Evolutionary conservation across 108 stramenopile species (phyloP).

Genomic region (Tribonema minus): DNA sequence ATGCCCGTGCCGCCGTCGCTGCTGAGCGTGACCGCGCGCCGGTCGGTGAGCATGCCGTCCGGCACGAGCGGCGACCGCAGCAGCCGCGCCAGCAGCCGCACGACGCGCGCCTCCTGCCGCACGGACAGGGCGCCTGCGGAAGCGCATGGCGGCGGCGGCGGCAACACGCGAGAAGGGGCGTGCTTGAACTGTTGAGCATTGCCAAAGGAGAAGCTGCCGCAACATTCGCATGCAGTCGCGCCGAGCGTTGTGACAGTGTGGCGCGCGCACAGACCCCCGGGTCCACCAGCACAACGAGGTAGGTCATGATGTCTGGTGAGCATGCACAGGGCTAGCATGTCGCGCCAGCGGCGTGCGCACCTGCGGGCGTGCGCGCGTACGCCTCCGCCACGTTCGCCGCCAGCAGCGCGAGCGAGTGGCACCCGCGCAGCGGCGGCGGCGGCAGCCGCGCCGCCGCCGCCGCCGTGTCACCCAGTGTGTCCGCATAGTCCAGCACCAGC

Average conservation of each 20-base stretch:
- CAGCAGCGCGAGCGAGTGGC: conserved; percentile 7
- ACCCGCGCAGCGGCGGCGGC: conserved; percentile 9
- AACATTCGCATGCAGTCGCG: conserved; percentile 11
- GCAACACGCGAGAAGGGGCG: background rate
- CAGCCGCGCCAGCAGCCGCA: conserved; percentile 13
- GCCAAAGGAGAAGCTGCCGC: background rate
- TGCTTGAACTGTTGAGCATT: no score
- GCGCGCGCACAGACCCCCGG: background rate
- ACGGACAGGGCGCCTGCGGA: background rate
- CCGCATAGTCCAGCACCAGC: background rate
- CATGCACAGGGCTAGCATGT: background rate
- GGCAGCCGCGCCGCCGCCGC: background rate
- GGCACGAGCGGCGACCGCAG: conserved; percentile 8
- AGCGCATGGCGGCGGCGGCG: background rate
- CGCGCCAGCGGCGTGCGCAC: background rate
- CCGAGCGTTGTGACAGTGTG: background rate
- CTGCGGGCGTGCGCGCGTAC: background rate
- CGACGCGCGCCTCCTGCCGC: background rate
- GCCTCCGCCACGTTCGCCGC: conserved; percentile 10
- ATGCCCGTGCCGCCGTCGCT: conserved; percentile 6
- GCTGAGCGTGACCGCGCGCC: conserved; percentile 15
- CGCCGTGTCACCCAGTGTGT: background rate
- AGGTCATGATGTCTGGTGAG: no score
- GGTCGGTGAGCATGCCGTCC: conserved; percentile 24
- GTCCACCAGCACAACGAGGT: no score